Conservation (phyloP, 108 stramenopile genomes). For the Skeletonema costatum region DNA sequence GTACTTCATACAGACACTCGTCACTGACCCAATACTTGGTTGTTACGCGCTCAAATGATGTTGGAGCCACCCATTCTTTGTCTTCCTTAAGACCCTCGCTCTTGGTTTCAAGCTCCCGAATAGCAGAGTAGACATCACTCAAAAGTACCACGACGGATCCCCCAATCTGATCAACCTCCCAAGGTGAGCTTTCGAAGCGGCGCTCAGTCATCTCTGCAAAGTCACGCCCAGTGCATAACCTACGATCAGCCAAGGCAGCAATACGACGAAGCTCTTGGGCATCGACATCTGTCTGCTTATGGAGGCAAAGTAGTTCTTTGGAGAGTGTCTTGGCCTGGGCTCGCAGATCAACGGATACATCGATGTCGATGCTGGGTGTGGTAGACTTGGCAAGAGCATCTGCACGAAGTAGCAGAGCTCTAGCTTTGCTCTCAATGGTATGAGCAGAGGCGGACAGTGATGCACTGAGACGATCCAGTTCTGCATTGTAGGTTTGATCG, state of each 20-base stretch:
- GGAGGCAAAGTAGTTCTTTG: neutral
- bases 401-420: conserved; percentile 1
- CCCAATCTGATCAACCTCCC: neutral
- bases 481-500: neutral
- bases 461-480: neutral
- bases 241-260: neutral
- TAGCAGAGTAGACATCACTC: conserved; percentile 16
- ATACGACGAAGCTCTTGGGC: conserved; percentile 3
- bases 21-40: conserved; percentile 49
- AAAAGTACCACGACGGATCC: conserved; percentile 5
- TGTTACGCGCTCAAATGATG: conserved; percentile 34
- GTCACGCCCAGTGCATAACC: neutral
- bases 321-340: neutral
- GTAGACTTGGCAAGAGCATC: conserved; percentile 2
- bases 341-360: neutral
- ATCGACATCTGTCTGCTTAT: neutral
- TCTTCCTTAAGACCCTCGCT: neutral
- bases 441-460: neutral
- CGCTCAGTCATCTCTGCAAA: neutral
- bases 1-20: conserved; percentile 21
- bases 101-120: conserved; percentile 8
- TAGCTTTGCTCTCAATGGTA: conserved; percentile 1
- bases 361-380: no score
- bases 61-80: conserved; percentile 21
- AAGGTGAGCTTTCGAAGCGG: conserved; percentile 1